These are phyloP conservation scores for Ceratobasidium sp. DNA, from an alignment of 1,284 basidiomycete genomes.

Conservation along the genomic window DNA sequence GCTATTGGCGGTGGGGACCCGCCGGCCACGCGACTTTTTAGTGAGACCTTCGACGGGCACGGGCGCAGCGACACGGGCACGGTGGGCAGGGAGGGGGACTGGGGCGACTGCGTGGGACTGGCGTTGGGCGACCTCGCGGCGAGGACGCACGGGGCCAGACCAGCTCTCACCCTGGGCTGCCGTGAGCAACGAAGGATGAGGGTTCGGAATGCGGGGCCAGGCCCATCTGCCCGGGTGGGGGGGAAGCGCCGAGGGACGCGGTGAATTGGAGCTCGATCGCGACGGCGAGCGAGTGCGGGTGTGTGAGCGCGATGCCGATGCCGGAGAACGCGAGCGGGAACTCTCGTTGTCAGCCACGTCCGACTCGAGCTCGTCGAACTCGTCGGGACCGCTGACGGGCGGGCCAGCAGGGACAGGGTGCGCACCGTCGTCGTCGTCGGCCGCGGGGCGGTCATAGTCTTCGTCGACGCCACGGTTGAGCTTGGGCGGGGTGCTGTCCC, in stretches of 20 bases:
- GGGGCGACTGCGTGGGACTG: constrained; percentile 7
- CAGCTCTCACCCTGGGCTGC: constrained; percentile 22
- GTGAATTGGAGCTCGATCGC: constrained; percentile 5
- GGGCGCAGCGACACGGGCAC: constrained; percentile 36
- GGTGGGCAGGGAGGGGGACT: constrained; percentile 1
- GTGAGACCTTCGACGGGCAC: constrained; percentile 47
- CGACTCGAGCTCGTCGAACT: constrained; percentile 12
- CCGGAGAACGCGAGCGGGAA: constrained; percentile 15
- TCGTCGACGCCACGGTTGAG: not conserved
- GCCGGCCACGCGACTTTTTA: constrained; percentile 47
- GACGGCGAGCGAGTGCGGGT: constrained; percentile 22
- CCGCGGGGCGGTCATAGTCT: not conserved
- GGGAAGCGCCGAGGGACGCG: constrained; percentile 18
- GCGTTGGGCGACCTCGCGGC: constrained; percentile 26
- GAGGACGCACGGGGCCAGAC: constrained; percentile 24
- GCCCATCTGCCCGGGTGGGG: constrained; percentile 20
- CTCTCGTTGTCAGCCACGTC: constrained; percentile 24
- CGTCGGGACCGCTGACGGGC: not conserved
- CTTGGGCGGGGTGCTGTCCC: constrained; percentile 12
- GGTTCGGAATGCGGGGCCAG: constrained; percentile 38
- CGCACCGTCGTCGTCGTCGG: constrained; percentile 12
- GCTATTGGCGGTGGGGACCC: constrained; percentile 42
- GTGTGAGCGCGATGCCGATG: not conserved
- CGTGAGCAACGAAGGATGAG: constrained; percentile 28
- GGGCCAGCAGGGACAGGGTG: not conserved